A percentile compares a stretch with the other conserved stretches of the same genome.
phyloP scores from a whole-genome alignment of 2,329 filamentous ascomycete genomes.

The Fusarium nygamai region DNA sequence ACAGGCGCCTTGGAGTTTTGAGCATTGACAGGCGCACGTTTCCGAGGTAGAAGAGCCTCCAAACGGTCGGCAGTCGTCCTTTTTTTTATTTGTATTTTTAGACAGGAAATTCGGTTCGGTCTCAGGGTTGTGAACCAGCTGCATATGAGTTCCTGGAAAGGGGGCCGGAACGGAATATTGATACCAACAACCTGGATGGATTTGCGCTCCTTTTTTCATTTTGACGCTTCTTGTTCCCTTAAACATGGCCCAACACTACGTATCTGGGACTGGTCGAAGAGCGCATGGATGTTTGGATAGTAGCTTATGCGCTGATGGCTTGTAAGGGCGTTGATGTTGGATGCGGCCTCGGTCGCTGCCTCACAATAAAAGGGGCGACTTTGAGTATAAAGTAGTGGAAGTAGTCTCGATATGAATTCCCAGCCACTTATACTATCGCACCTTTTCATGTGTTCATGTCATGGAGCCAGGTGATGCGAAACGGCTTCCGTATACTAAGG shows the following conservation, averaged over 20 bases:
- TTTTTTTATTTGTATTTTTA: constrained; percentile 29
- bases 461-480: not conserved
- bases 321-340: constrained; percentile 14
- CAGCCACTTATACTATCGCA: constrained; percentile 7
- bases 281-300: constrained; percentile 11
- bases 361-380: constrained; percentile 3
- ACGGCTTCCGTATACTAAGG: not conserved
- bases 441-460: not conserved
- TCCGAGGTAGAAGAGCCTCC: constrained; percentile 18
- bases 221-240: constrained; percentile 6
- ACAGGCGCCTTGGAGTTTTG: constrained; percentile 44
- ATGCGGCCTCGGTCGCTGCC: not conserved
- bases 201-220: constrained; percentile 28
- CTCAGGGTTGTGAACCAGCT: constrained; percentile 13
- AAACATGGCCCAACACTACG: not conserved
- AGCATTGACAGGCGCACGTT: constrained; percentile 31
- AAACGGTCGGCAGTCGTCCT: constrained; percentile 7
- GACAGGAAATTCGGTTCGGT: constrained; percentile 22
- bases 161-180: constrained; percentile 33
- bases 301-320: constrained; percentile 1
- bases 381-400: constrained; percentile 5
- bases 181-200: constrained; percentile 39
- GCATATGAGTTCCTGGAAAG: constrained; percentile 27
- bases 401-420: constrained; percentile 22
- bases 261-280: not conserved